phyloP scores from a whole-genome alignment of 768 basidiomycete species.

The Boletus subcaerulescens region DNA sequence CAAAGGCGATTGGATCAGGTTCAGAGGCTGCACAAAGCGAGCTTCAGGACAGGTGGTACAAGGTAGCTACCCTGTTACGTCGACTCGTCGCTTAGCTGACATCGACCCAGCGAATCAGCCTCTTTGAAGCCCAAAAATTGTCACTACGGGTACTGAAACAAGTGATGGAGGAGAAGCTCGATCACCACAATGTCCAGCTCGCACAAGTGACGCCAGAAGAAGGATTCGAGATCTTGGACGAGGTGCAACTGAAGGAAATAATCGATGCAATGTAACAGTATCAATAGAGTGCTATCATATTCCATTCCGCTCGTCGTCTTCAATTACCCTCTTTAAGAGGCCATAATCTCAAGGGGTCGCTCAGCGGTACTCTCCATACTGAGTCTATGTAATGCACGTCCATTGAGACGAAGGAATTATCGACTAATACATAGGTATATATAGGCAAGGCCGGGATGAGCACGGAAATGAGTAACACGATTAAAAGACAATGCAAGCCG shows the following conservation, averaged over 20 bases:
- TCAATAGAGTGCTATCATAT: slow-evolving; percentile 13
- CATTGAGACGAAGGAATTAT: slow-evolving; percentile 6
- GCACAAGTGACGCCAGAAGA: slow-evolving; percentile 85
- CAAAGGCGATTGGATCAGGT: slow-evolving; percentile 97
- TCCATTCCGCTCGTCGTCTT: neutral
- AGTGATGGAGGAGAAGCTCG: slow-evolving; percentile 99
- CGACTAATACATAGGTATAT: slow-evolving; percentile 25
- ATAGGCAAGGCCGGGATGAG: slow-evolving; percentile 5
- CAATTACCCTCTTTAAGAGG: neutral
- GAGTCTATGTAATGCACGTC: slow-evolving; percentile 4
- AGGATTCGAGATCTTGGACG: slow-evolving; percentile 90
- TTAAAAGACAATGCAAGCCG: slow-evolving; percentile 13
- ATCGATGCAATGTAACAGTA: slow-evolving; percentile 74
- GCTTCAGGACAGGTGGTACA: slow-evolving; percentile 96
- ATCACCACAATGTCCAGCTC: slow-evolving; percentile 97
- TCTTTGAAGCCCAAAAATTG: slow-evolving; percentile 83
- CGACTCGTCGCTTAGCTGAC: slow-evolving; percentile 6
- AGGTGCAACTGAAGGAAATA: slow-evolving; percentile 74
- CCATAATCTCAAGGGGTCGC: neutral
- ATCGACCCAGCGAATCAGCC: slow-evolving; percentile 76
- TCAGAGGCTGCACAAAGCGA: slow-evolving; percentile 97
- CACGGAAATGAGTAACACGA: neutral
- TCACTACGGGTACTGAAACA: slow-evolving; percentile 92
- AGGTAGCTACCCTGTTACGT: slow-evolving; percentile 45
- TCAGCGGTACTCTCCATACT: neutral